Base-by-base conservation (phyloP, 306 rosid genomes). In the Spatholobus suberectus region DNA sequence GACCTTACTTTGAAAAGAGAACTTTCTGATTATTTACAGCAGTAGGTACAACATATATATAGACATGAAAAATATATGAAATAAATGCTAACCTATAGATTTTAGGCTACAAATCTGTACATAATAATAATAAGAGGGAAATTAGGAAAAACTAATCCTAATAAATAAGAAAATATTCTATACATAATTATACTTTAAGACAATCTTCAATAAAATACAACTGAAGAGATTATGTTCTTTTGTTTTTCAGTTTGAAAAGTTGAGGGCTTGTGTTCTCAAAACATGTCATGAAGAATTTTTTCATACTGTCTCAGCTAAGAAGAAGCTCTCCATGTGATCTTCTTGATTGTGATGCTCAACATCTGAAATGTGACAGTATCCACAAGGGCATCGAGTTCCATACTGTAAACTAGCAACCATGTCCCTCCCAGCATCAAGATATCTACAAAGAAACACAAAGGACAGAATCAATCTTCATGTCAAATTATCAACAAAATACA, bases 251-350 rank as follows among this genome's bases (percentile, higher is more conserved):
- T 59, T 61, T 57, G 40, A 23, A 70, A 70, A 44, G 65, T 34
- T 59, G 70, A 84, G 59, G 27, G 62, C 35, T 21, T 24, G 3
- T 67, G 51, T 79, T 80, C 62, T 75, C 34, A 80, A 82, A 62
- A 59, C 15, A 82, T 69, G 46, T 51, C 13, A 38, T 44, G 77
- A 24, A 49, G 73, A 76, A 76, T 57, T 41, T 52, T 72, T 83
- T 70, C 93, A 87, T 86, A 93, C 99, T 2, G 99, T 95, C 89
- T 95, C 99, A 26, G 99, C 97, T 26, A 95, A 89, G 86, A 95
- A 95, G 87, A 95, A 95, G 88, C 99, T 95, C 86, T 95, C 99
- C 99, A 95, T 95, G 86, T 95, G 97, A 77, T 95, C 99, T 86
- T 95, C 98, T 81, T 95, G 94, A 77, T 81, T 87, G 88, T 95